These are phyloP conservation scores for Artomyces pyxidatus DNA, from an alignment of 768 basidiomycete species.

Conservation along the genomic window DNA sequence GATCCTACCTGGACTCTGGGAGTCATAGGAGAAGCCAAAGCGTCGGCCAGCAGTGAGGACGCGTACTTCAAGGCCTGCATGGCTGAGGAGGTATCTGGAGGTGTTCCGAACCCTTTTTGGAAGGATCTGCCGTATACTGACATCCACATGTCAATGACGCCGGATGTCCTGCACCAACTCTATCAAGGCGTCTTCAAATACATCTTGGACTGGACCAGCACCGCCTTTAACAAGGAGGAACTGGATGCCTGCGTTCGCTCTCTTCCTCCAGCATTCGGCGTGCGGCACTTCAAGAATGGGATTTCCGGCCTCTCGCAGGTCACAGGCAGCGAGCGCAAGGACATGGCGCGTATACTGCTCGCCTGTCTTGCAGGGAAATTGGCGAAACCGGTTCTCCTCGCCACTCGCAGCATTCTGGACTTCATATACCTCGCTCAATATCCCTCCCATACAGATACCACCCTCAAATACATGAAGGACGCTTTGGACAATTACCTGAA, in stretches of 20 bases:
- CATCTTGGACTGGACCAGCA: slow-evolving; percentile 2
- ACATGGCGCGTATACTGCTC: background rate
- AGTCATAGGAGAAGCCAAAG: background rate
- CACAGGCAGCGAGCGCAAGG: background rate
- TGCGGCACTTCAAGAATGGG: background rate
- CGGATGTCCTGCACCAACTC: slow-evolving; percentile 16
- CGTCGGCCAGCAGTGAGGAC: background rate
- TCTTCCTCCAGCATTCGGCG: background rate
- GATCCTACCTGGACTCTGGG: background rate
- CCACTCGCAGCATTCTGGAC: slow-evolving; percentile 16
- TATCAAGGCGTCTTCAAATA: slow-evolving; percentile 12
- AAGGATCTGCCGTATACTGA: slow-evolving; percentile 10
- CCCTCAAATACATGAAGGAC: slow-evolving; percentile 6
- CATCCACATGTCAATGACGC: slow-evolving; percentile 12
- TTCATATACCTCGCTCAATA: slow-evolving; percentile 22
- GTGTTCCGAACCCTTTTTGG: slow-evolving; percentile 12
- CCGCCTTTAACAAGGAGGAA: background rate
- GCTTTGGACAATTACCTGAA: slow-evolving; percentile 11
- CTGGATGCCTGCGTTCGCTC: background rate
- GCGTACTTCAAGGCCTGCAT: background rate
- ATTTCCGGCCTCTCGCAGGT: background rate
- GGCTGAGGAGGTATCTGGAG: background rate
- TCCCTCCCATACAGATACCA: slow-evolving; percentile 4
- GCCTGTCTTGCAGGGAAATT: background rate
- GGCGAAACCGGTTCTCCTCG: background rate